A percentile compares a stretch with the other conserved stretches of the same genome.
phyloP scores from a whole-genome alignment of 768 basidiomycete species.

The Pisolithus microcarpus region DNA sequence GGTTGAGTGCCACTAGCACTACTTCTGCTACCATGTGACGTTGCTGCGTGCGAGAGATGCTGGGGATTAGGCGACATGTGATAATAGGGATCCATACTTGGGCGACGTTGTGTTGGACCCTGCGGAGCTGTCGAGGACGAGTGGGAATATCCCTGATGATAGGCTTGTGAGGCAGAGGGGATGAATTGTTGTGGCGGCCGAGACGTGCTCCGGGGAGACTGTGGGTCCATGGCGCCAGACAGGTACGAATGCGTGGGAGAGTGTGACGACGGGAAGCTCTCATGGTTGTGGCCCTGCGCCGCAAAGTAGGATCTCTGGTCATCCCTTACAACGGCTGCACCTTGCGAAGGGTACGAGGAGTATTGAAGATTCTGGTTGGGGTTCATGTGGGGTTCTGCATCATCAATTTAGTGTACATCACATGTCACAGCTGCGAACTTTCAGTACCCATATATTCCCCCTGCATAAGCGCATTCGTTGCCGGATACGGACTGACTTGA shows the following conservation, averaged over 20 bases:
- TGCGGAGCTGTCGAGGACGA: constrained; percentile 20
- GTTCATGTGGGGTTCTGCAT: constrained; percentile 15
- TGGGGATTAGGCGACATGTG: constrained; percentile 33
- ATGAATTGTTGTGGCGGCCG: constrained; percentile 32
- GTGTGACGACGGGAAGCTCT: constrained; percentile 18
- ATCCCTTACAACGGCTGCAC: constrained; percentile 11
- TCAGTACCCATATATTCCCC: constrained; percentile 19
- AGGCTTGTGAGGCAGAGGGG: constrained; percentile 43
- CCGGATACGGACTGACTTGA: constrained; percentile 18
- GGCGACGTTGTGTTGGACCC: constrained; percentile 14
- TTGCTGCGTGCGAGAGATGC: constrained; percentile 20
- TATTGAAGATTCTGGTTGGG: constrained; percentile 13
- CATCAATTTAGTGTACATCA: constrained; percentile 6
- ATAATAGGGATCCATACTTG: constrained; percentile 34
- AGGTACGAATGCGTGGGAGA: constrained; percentile 13
- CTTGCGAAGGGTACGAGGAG: constrained; percentile 14
- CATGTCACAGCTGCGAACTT: neutral
- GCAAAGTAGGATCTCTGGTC: constrained; percentile 22
- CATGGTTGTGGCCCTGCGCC: constrained; percentile 11
- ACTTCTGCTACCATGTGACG: constrained; percentile 13
- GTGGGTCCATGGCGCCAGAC: constrained; percentile 9
- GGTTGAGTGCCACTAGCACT: neutral
- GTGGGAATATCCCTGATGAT: constrained; percentile 26
- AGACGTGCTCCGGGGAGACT: constrained; percentile 13
- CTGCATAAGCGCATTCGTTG: constrained; percentile 16